Conservation (phyloP, 805 yeast species). For the Candida manassasensis region DNA sequence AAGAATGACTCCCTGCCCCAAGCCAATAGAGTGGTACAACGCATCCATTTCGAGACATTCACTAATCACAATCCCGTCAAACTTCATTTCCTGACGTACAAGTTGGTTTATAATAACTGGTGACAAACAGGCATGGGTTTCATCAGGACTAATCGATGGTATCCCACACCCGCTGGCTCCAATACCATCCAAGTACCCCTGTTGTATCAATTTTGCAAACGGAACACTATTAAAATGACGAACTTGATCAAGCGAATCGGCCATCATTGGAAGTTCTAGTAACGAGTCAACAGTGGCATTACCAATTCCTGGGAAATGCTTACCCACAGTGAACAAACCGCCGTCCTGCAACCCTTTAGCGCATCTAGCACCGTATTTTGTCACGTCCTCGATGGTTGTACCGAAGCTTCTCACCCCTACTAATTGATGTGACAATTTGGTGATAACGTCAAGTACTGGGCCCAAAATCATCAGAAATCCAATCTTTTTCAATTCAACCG, state of each 20-base stretch:
- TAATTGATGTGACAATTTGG: slow-evolving; percentile 50
- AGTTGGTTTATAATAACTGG: slow-evolving; percentile 49
- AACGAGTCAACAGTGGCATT: slow-evolving; percentile 55
- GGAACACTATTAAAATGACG: slow-evolving; percentile 48
- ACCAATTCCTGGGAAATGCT: slow-evolving; percentile 67
- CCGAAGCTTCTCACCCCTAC: slow-evolving; percentile 61
- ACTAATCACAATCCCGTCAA: slow-evolving; percentile 52
- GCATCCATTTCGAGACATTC: slow-evolving; percentile 65
- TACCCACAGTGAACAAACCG: slow-evolving; percentile 52
- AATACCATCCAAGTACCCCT: slow-evolving; percentile 47
- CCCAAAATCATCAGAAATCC: slow-evolving; percentile 56
- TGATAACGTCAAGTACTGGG: slow-evolving; percentile 59
- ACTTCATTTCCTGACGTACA: slow-evolving; percentile 46
- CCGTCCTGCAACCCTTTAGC: slow-evolving; percentile 51
- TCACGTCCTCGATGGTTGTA: slow-evolving; percentile 53
- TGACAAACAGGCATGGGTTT: slow-evolving; percentile 58
- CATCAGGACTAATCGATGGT: slow-evolving; percentile 56
- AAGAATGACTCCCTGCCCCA: slow-evolving; percentile 61
- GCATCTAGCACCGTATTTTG: slow-evolving; percentile 48
- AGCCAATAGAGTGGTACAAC: slow-evolving; percentile 55
- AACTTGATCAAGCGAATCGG: slow-evolving; percentile 50
- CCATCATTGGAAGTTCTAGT: slow-evolving; percentile 54
- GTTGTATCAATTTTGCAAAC: slow-evolving; percentile 43
- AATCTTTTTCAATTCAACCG: slow-evolving; percentile 46
- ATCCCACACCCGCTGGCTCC: slow-evolving; percentile 63